Percentiles rank a stretch among this genome's conserved stretches.
phyloP scores from a whole-genome alignment of 1,139 yeast genomes.

The Groenewaldozyma auringiensis region DNA sequence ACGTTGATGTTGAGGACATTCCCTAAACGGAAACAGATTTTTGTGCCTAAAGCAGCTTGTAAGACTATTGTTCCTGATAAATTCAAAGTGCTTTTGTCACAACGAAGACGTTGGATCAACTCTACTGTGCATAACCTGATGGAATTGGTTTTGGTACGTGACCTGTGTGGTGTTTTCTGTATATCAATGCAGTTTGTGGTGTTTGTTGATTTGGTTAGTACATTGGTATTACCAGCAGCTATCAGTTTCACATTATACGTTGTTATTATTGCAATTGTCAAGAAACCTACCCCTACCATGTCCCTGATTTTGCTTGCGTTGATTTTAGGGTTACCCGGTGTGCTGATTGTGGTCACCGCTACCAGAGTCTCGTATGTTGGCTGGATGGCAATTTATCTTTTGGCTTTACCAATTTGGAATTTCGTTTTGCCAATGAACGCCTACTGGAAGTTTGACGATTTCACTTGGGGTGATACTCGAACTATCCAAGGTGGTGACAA shows the following conservation, averaged over 20 bases:
- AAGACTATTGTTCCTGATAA: slow-evolving; percentile 86
- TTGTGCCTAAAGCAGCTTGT: slow-evolving; percentile 92
- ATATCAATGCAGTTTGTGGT: slow-evolving; percentile 96
- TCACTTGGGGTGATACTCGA: slow-evolving; percentile 98
- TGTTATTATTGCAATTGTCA: slow-evolving; percentile 62
- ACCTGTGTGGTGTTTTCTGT: slow-evolving; percentile 94
- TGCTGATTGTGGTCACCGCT: slow-evolving; percentile 81
- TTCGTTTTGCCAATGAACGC: slow-evolving; percentile 84
- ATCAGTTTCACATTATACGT: slow-evolving; percentile 82
- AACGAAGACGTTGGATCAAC: slow-evolving; percentile 97
- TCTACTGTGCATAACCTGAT: slow-evolving; percentile 92
- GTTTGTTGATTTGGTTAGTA: slow-evolving; percentile 79
- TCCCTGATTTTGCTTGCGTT: slow-evolving; percentile 73
- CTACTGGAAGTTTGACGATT: slow-evolving; percentile 96
- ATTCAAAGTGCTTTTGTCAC: slow-evolving; percentile 77
- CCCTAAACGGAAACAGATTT: slow-evolving; percentile 88
- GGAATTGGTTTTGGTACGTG: slow-evolving; percentile 82
- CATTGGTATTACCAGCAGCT: slow-evolving; percentile 89
- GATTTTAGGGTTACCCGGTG: slow-evolving; percentile 85
- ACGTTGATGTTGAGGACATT: slow-evolving; percentile 88
- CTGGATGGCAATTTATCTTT: slow-evolving; percentile 75
- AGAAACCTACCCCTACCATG: slow-evolving; percentile 76
- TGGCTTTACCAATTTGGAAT: slow-evolving; percentile 93
- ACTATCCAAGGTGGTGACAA: slow-evolving; percentile 62
- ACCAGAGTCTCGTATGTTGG: slow-evolving; percentile 65